phyloP scores from a whole-genome alignment of 2,329 filamentous ascomycete species.

The Aspergillus tanneri region DNA sequence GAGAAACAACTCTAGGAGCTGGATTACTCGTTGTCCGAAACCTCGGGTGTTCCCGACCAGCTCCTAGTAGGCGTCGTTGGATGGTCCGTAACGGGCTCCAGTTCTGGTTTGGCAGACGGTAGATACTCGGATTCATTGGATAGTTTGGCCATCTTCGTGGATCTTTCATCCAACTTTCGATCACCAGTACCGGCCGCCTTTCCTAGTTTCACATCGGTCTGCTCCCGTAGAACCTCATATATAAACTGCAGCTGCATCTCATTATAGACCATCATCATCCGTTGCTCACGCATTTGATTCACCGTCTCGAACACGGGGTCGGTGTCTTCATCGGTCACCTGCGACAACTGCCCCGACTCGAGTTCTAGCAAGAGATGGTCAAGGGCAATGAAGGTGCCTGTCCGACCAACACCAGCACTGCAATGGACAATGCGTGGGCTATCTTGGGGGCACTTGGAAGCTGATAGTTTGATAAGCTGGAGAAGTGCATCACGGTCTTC shows the following conservation, averaged over 20 bases:
- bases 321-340: constrained; percentile 44
- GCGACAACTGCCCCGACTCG: constrained; percentile 66
- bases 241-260: constrained; percentile 82
- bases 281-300: constrained; percentile 76
- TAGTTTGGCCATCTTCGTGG: constrained; percentile 38
- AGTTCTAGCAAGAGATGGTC: constrained; percentile 86
- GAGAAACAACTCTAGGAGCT: background rate
- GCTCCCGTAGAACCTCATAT: constrained; percentile 77
- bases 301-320: constrained; percentile 80
- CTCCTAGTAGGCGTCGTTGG: constrained; percentile 27
- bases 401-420: constrained; percentile 90
- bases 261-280: constrained; percentile 93
- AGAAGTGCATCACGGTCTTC: constrained; percentile 52
- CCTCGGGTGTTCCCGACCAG: constrained; percentile 30
- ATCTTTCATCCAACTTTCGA: constrained; percentile 30
- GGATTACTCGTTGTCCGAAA: constrained; percentile 33
- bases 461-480: constrained; percentile 51
- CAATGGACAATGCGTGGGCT: constrained; percentile 83
- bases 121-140: constrained; percentile 31
- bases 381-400: constrained; percentile 93
- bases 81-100: constrained; percentile 31
- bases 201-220: constrained; percentile 36
- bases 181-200: constrained; percentile 22
- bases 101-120: constrained; percentile 36
- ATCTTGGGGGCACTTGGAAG: constrained; percentile 45